phyloP scores from a whole-genome alignment of 2,329 filamentous ascomycete species.

The Paecilomyces sp. region DNA sequence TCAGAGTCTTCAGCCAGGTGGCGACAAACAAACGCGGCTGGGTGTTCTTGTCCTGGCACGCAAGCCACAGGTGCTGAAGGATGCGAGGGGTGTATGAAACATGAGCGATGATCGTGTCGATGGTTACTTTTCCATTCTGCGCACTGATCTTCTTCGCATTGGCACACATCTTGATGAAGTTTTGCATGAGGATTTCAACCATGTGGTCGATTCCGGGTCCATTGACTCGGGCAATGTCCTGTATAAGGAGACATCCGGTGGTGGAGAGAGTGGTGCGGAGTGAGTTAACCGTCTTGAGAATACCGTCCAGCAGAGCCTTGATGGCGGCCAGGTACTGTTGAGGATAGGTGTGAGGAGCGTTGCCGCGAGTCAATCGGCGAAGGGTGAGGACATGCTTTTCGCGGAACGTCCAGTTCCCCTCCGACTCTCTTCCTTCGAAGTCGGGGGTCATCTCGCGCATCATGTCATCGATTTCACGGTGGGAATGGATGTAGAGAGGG shows the following conservation, averaged over 20 bases:
- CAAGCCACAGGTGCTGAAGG: constrained; percentile 76
- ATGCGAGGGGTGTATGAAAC: constrained; percentile 73
- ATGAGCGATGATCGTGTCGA: constrained; percentile 73
- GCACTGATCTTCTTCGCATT: constrained; percentile 90
- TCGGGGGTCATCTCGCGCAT: constrained; percentile 71
- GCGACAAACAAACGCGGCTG: constrained; percentile 72
- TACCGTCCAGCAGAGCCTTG: constrained; percentile 72
- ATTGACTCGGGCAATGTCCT: constrained; percentile 71
- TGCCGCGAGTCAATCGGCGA: constrained; percentile 72
- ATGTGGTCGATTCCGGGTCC: constrained; percentile 77
- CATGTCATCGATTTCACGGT: constrained; percentile 80
- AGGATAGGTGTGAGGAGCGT: constrained; percentile 69
- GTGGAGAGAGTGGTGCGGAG: constrained; percentile 85
- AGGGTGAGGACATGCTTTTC: constrained; percentile 75
- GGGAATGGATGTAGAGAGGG: constrained; percentile 74
- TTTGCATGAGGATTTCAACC: constrained; percentile 84
- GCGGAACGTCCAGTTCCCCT: constrained; percentile 83
- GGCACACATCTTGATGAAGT: constrained; percentile 79
- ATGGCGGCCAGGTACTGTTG: constrained; percentile 63
- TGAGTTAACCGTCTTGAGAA: constrained; percentile 77
- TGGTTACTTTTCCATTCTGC: constrained; percentile 70
- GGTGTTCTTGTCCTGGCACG: constrained; percentile 88
- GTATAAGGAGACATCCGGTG: constrained; percentile 74
- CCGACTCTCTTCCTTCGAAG: constrained; percentile 84
- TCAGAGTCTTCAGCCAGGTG: constrained; percentile 75